Evolutionary conservation across 192 early-diverging fungal genomes (phyloP).

Genomic region (Coemansia sp.): DNA sequence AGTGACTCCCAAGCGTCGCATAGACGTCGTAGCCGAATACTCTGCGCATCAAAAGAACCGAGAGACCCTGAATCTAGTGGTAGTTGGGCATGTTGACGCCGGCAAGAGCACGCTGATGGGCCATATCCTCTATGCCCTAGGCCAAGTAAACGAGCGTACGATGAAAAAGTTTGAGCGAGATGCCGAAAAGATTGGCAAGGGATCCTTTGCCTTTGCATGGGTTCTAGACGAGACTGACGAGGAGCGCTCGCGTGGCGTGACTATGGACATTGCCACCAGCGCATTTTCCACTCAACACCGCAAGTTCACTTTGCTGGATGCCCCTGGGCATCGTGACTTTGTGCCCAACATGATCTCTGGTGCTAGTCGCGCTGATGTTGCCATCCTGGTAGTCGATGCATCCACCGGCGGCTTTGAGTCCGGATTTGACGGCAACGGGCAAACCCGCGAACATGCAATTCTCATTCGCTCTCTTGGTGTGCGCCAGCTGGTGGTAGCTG

Average conservation of each 20-base stretch:
- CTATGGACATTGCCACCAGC: conserved; percentile 93
- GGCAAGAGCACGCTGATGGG: conserved; percentile 98
- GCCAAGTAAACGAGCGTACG: conserved; percentile 84
- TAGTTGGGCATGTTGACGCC: conserved; percentile 95
- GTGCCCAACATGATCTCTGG: conserved; percentile 99
- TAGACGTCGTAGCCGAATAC: conserved; percentile 45
- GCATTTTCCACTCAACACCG: conserved; percentile 80
- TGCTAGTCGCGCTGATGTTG: conserved; percentile 88
- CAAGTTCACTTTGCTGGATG: conserved; percentile 87
- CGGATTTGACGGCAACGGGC: conserved; percentile 91
- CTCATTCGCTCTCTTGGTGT: conserved; percentile 92
- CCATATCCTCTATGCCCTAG: conserved; percentile 83
- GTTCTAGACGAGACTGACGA: conserved; percentile 96
- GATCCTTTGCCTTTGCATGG: conserved; percentile 97
- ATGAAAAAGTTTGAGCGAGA: conserved; percentile 88
- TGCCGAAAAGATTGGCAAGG: conserved; percentile 90
- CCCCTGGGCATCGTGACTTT: conserved; percentile 97
- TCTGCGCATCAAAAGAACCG: conserved; percentile 53
- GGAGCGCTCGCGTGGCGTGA: conserved; percentile 85
- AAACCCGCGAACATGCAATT: conserved; percentile 94
- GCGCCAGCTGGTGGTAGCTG: conserved; percentile 83
- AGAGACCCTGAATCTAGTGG: conserved; percentile 76
- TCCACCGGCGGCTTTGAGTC: conserved; percentile 90
- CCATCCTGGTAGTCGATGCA: conserved; percentile 89
- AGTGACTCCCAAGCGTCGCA: conserved; percentile 21